Evolutionary conservation across 495 filamentous ascomycete genomes (phyloP), one percentile per base, ranked within the genome.

Genomic region (Aspergillus incahuasiensis): DNA sequence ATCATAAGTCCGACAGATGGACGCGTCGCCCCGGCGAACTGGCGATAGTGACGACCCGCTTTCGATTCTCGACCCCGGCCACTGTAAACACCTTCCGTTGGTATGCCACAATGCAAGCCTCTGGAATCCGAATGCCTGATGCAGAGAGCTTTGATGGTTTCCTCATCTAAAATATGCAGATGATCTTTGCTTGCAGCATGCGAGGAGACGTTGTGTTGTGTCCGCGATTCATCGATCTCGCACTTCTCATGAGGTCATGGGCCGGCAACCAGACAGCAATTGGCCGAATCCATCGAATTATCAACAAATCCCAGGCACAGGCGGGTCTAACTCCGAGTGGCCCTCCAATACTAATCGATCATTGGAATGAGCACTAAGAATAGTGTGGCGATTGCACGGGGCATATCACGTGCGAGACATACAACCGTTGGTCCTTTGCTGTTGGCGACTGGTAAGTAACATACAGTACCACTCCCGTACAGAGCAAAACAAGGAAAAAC

Each of bases 1-100:
- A 38, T 35, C n/a, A 18, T 15, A 19, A 41, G 25, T 49, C 32
- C 38, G 15, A 18, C 2, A 18, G 38, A 35, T 51, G 34, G 44
- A 41, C 54, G 51, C 54, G 54, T 57, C 46, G 54, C 57, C n/a
- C 51, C 49, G 43, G 49, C 53, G 54, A 62, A 57, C 59, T 59
- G 43, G 51, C 49, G 39, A 57, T 13, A 48, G 43, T 40, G 38
- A n/a, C 43, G 55, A 55, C 57, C 61, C 61, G 57, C 60, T 52
- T 28, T 48, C 52, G 32, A 30, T 52, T 15, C 21, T 25, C 22
- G 2, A 40, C 3, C n/a, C 13, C n/a, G n/a, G 38, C 34, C 38
- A 16, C n/a, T 6, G 38, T n/a, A n/a, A 16, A 4, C 38, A 32
- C 52, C 58, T 41, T 60, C 15, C 34, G 32, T 44, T 43, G 52